A percentile compares a stretch with the other conserved stretches of the same genome.
Evolutionary conservation across 2,329 filamentous ascomycete species (phyloP).

Genomic region (Fusarium sp.): DNA sequence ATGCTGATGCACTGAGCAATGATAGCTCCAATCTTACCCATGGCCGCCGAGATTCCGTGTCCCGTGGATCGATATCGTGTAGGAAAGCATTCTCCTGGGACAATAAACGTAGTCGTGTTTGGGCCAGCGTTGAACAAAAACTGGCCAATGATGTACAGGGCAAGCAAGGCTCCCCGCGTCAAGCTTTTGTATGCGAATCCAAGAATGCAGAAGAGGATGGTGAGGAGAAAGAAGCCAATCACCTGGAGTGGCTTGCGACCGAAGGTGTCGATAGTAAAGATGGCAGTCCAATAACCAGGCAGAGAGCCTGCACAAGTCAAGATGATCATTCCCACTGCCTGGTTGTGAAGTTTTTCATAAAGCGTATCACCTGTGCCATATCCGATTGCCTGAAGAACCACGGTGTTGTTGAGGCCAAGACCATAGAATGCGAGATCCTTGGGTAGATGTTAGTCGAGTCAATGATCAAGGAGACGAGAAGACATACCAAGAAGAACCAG

Average conservation of each 20-base stretch:
- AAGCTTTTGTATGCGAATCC: constrained; percentile 69
- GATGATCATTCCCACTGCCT: constrained; percentile 81
- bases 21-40: constrained; percentile 76
- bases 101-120: constrained; percentile 74
- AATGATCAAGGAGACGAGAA: not conserved
- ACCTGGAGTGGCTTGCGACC: constrained; percentile 83
- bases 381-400: constrained; percentile 79
- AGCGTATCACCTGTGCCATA: constrained; percentile 73
- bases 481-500: constrained; percentile 78
- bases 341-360: constrained; percentile 77
- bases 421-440: constrained; percentile 77
- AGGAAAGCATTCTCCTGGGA: constrained; percentile 74
- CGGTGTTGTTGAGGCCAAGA: constrained; percentile 79
- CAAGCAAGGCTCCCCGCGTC: constrained; percentile 62
- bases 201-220: constrained; percentile 70
- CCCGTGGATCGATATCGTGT: constrained; percentile 72
- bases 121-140: constrained; percentile 77
- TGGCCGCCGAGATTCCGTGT: constrained; percentile 74
- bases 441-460: constrained; percentile 8
- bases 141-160: constrained; percentile 72
- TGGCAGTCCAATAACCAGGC: constrained; percentile 83
- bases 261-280: constrained; percentile 78
- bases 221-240: constrained; percentile 70
- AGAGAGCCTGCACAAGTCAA: constrained; percentile 81
- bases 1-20: constrained; percentile 75